Evolutionary conservation across 2,329 filamentous ascomycete genomes (phyloP).

Genomic region (Penicillium sp.): DNA sequence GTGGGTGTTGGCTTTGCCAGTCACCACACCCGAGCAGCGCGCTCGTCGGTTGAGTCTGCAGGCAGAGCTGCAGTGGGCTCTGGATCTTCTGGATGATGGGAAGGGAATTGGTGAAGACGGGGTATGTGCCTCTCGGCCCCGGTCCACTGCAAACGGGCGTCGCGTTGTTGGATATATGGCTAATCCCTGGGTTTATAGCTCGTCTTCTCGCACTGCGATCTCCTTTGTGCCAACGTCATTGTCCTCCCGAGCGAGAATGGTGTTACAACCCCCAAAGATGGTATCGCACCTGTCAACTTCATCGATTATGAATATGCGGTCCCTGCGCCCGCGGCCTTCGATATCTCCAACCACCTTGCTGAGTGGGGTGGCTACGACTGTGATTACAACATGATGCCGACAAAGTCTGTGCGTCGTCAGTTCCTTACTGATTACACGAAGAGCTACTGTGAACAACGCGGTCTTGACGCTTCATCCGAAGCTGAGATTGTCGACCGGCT

Average conservation of each 20-base stretch:
- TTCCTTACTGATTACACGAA: slow-evolving; percentile 83
- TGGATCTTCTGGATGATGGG: slow-evolving; percentile 70
- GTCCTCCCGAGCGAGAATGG: slow-evolving; percentile 56
- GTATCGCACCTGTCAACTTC: slow-evolving; percentile 66
- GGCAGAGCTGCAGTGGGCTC: slow-evolving; percentile 69
- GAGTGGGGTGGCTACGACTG: slow-evolving; percentile 98
- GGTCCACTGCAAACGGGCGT: background rate
- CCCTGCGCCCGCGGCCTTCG: slow-evolving; percentile 90
- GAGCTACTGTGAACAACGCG: slow-evolving; percentile 63
- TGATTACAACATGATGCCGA: slow-evolving; percentile 81
- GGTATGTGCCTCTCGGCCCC: slow-evolving; percentile 48
- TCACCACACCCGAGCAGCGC: slow-evolving; percentile 66
- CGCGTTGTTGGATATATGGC: background rate
- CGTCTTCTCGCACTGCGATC: slow-evolving; percentile 92
- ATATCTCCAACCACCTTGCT: slow-evolving; percentile 96
- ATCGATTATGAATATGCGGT: slow-evolving; percentile 99
- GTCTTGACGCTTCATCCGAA: slow-evolving; percentile 43
- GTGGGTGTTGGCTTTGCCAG: slow-evolving; percentile 86
- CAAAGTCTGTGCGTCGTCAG: slow-evolving; percentile 68
- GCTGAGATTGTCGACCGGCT: slow-evolving; percentile 68
- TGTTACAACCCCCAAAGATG: slow-evolving; percentile 33
- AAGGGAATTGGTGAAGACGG: slow-evolving; percentile 73
- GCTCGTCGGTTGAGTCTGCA: slow-evolving; percentile 68
- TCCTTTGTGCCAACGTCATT: slow-evolving; percentile 95
- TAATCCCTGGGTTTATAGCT: slow-evolving; percentile 53